phyloP scores from a whole-genome alignment of 805 yeast species.

The Yarrowia phangngaensis region DNA sequence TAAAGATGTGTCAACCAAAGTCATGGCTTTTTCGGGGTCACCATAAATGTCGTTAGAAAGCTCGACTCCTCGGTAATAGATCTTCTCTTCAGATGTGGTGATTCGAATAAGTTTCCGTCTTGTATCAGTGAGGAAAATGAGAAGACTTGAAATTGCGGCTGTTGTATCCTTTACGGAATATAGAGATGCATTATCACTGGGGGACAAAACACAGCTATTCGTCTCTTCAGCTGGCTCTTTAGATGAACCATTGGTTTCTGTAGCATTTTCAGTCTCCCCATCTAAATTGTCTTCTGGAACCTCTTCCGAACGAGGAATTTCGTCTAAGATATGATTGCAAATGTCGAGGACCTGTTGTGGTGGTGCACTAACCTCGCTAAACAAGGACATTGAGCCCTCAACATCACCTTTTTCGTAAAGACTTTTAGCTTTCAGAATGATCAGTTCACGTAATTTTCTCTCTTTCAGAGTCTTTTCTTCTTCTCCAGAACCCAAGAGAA shows the following conservation, averaged over 20 bases:
- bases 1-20: conserved; percentile 67
- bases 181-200: background rate
- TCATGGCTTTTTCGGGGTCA: conserved; percentile 40
- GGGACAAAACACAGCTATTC: no score
- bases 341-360: conserved; percentile 51
- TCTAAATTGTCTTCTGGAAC: background rate
- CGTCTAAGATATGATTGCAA: conserved; percentile 32
- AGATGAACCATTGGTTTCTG: no score
- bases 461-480: conserved; percentile 34
- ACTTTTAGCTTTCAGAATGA: conserved; percentile 43
- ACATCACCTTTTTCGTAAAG: conserved; percentile 39
- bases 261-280: background rate
- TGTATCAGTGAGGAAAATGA: conserved; percentile 49
- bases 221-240: no score
- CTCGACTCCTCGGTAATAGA: conserved; percentile 32
- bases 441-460: conserved; percentile 44
- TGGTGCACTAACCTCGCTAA: conserved; percentile 55
- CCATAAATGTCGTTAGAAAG: conserved; percentile 35
- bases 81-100: conserved; percentile 27
- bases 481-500: conserved; percentile 26
- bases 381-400: conserved; percentile 44
- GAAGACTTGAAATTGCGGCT: conserved; percentile 37
- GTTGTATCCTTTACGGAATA: conserved; percentile 2
- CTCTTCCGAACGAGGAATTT: background rate
- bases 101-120: conserved; percentile 46